phyloP scores from a whole-genome alignment of 1,284 basidiomycete species.

The Cerioporus squamosus region DNA sequence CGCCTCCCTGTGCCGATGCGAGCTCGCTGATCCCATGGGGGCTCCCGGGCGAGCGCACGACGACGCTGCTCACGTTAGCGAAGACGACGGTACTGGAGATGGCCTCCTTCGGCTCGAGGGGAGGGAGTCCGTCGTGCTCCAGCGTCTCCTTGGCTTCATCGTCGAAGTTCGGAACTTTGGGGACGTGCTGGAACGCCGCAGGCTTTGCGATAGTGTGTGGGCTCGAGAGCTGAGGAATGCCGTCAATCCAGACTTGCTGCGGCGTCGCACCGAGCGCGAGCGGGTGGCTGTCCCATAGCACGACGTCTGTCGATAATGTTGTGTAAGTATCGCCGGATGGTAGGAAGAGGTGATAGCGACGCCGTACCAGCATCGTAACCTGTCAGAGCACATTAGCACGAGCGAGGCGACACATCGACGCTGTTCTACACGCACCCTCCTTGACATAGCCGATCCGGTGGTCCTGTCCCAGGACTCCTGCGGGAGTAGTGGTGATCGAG shows the following conservation, averaged over 20 bases:
- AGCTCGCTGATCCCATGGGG: constrained; percentile 22
- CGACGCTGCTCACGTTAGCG: constrained; percentile 58
- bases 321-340: neutral
- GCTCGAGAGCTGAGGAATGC: constrained; percentile 62
- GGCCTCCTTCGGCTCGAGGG: constrained; percentile 48
- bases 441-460: constrained; percentile 83
- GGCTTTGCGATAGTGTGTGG: constrained; percentile 48
- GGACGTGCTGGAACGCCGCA: constrained; percentile 47
- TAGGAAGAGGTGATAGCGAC: neutral
- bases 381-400: neutral
- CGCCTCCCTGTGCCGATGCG: constrained; percentile 3
- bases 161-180: constrained; percentile 63
- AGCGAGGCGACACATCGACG: constrained; percentile 25
- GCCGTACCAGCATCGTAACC: no score
- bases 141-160: constrained; percentile 56
- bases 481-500: constrained; percentile 80
- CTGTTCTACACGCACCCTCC: constrained; percentile 46
- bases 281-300: constrained; percentile 80
- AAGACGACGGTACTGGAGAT: constrained; percentile 51
- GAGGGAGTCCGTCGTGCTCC: constrained; percentile 68
- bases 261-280: constrained; percentile 73
- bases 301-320: constrained; percentile 44
- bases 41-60: constrained; percentile 22
- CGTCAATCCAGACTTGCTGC: constrained; percentile 76
- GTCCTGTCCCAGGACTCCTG: constrained; percentile 74